Base-by-base conservation (phyloP, 805 yeast genomes). In the Myxozyma kluyveri region DNA sequence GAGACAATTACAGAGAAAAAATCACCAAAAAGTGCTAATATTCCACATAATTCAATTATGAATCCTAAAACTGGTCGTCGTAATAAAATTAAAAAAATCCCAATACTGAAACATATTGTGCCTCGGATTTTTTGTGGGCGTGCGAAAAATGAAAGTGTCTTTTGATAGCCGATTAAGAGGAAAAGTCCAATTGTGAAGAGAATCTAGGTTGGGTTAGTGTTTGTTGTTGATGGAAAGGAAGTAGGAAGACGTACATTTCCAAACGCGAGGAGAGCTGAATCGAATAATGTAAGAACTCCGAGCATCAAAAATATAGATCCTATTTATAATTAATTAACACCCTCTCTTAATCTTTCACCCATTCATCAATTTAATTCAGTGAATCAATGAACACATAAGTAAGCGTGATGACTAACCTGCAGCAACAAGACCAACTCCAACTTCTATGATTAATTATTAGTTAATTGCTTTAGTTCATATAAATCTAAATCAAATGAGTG, bases 341-440 rank as follows among this genome's bases (percentile, higher is more conserved):
- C 33, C 14, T 29, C 33, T 26, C 24, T 6, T 6, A 9, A 9
- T 9, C 40, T 18, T 9, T 17, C 22, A 7, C 19, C 18, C 32
- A 10, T 14, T 10, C 19, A 19, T 17, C 29, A 12, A 10, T 42
- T 39, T 41, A 41, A 36, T 18, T 29, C 22, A 31, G 9, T 19
- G 9, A 26, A 4, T 14, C 18, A 18, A 18, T 9, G 17, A 42
- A 6, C 36, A 26, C 10, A 18, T 21, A 17, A 31, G 12, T 18
- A 14, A 29, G 9, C 33, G 33, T 29, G 14, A 29, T 29, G 33
- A 61, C 67, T 44, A 66, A 69, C 83, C 96, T 31, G 84, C 86
- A 17, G 95, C 89, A 3, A 96, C 87, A 75, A 89, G 84, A 2
- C 88, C 96, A 18, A 88, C 96, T 33, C 98, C 98, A 64, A 84